These are phyloP conservation scores for Podaxis sp. DNA, from an alignment of 768 basidiomycete species.

Conservation along the genomic window DNA sequence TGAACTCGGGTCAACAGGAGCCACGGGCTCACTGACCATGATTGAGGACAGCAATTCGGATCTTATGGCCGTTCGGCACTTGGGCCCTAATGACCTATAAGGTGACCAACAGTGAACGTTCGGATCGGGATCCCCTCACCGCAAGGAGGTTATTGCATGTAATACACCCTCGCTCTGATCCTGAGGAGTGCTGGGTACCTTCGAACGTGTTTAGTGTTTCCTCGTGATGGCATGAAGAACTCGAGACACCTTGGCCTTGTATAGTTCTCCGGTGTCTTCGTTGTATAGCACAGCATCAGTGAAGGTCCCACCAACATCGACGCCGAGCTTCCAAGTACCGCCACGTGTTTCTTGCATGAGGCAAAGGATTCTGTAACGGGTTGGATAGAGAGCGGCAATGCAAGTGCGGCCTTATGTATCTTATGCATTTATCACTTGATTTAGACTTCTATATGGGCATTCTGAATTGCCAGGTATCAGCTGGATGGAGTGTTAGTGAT, in stretches of 20 bases:
- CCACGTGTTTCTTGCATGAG: background rate
- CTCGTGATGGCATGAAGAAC: background rate
- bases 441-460: background rate
- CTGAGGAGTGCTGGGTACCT: conserved; percentile 26
- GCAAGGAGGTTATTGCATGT: conserved; percentile 22
- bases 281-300: conserved; percentile 28
- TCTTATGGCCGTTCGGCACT: conserved; percentile 15
- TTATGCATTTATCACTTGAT: background rate
- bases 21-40: conserved; percentile 18
- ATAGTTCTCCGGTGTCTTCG: conserved; percentile 22
- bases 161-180: conserved; percentile 30
- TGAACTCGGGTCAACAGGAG: background rate
- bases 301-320: conserved; percentile 28
- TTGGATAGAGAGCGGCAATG: background rate
- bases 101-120: background rate
- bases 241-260: conserved; percentile 24
- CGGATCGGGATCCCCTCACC: conserved; percentile 1
- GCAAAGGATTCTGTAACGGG: background rate
- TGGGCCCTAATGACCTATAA: conserved; percentile 16
- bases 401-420: background rate
- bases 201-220: background rate
- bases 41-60: conserved; percentile 20
- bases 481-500: background rate
- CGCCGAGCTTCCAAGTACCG: conserved; percentile 25
- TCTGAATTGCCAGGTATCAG: background rate